These are phyloP conservation scores for Termitomyces eurrhizus DNA, from an alignment of 768 basidiomycete species.

Conservation along the genomic window DNA sequence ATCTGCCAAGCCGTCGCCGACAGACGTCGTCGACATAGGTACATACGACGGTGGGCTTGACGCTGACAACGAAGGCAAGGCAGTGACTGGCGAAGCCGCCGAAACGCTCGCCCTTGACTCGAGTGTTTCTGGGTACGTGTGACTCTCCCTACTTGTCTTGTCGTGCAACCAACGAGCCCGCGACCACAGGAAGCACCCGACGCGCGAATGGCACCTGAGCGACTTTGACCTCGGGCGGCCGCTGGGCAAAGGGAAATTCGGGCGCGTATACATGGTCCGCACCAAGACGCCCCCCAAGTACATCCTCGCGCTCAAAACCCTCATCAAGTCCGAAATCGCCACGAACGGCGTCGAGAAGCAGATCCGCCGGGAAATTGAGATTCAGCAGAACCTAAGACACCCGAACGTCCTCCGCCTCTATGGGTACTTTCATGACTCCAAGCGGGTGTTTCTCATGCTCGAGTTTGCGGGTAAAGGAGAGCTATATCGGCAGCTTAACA, in stretches of 20 bases:
- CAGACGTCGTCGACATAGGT: slow-evolving; percentile 64
- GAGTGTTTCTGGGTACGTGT: slow-evolving; percentile 53
- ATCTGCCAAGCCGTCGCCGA: slow-evolving; percentile 16
- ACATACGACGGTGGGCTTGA: slow-evolving; percentile 93
- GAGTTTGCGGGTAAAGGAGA: slow-evolving; percentile 98
- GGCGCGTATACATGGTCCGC: slow-evolving; percentile 96
- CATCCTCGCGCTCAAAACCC: slow-evolving; percentile 93
- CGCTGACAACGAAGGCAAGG: slow-evolving; percentile 70
- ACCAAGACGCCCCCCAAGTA: slow-evolving; percentile 85
- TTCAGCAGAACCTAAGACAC: slow-evolving; percentile 93
- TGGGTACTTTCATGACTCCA: slow-evolving; percentile 97
- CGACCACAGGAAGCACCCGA: slow-evolving; percentile 53
- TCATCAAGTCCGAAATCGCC: slow-evolving; percentile 95
- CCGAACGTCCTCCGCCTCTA: slow-evolving; percentile 93
- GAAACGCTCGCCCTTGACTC: slow-evolving; percentile 83
- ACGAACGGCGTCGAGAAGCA: slow-evolving; percentile 92
- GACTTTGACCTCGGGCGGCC: slow-evolving; percentile 94
- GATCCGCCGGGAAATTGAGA: slow-evolving; percentile 95
- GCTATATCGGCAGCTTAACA: slow-evolving; percentile 91
- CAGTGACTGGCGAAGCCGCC: slow-evolving; percentile 73
- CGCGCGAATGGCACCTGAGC: slow-evolving; percentile 80
- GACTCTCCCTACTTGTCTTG: neutral
- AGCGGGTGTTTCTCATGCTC: slow-evolving; percentile 95
- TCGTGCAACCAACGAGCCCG: neutral
- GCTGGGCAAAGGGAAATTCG: slow-evolving; percentile 97